phyloP scores from a whole-genome alignment of 257 asterid species.

The Paulownia fortunei region DNA sequence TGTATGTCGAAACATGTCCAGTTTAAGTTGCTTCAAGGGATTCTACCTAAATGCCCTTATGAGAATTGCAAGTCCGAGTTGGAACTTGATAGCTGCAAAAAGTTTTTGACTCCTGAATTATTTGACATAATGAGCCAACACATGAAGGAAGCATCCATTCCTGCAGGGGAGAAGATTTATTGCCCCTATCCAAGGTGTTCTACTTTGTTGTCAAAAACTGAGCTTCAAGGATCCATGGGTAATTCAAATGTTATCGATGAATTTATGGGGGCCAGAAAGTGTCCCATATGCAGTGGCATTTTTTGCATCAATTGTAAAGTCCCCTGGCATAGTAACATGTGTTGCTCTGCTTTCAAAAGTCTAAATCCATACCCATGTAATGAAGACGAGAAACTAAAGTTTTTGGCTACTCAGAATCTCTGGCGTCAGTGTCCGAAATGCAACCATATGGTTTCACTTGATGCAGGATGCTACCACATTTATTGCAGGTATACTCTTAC shows the following conservation, averaged over 20 bases:
- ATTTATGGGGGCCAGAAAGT: constrained; percentile 32
- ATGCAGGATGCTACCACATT: constrained; percentile 72
- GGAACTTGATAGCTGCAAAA: constrained; percentile 48
- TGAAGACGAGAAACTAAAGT: constrained; percentile 56
- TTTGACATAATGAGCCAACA: constrained; percentile 52
- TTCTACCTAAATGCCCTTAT: constrained; percentile 58
- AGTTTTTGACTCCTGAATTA: constrained; percentile 51
- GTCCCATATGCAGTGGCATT: constrained; percentile 53
- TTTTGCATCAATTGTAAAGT: constrained; percentile 64
- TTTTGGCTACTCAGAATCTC: constrained; percentile 48
- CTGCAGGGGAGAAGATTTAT: constrained; percentile 49
- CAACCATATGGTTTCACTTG: constrained; percentile 63
- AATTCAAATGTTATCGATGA: neutral
- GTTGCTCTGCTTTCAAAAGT: constrained; percentile 38
- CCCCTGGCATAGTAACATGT: constrained; percentile 60
- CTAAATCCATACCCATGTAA: constrained; percentile 41
- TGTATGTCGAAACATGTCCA: constrained; percentile 64
- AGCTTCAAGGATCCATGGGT: constrained; percentile 29
- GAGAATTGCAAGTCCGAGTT: constrained; percentile 52
- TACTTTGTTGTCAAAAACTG: constrained; percentile 49
- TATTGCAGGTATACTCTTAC: constrained; percentile 60
- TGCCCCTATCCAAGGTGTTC: constrained; percentile 71
- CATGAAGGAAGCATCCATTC: constrained; percentile 62
- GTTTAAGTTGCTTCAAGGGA: constrained; percentile 56
- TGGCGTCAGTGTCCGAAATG: constrained; percentile 75